Percentiles rank a stretch among this genome's conserved stretches.
Evolutionary conservation across 176 grass and related monocot genomes (phyloP).

Genomic region (Triticum monococcum): DNA sequence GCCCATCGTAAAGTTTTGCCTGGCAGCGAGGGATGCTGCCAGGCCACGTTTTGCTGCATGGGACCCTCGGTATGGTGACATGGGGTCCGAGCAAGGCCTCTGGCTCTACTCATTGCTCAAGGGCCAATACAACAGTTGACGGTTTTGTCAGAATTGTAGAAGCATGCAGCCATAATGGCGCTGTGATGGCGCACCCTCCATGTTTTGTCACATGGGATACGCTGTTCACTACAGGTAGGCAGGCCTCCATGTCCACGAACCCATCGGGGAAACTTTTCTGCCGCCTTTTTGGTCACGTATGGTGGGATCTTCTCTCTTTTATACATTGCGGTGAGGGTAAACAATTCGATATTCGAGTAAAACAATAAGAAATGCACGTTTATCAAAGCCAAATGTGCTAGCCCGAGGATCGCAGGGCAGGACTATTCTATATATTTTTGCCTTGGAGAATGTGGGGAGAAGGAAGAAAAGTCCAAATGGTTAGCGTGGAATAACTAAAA

Average conservation of each 20-base stretch:
- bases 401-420: not conserved
- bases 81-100: not conserved
- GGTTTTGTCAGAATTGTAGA: not conserved
- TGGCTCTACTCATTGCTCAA: conserved; percentile 17
- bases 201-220: not conserved
- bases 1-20: not conserved
- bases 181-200: not conserved
- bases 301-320: not conserved
- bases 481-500: not conserved
- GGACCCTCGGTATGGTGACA: not conserved
- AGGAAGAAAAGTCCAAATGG: not conserved
- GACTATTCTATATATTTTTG: not conserved
- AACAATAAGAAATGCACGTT: not conserved
- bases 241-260: not conserved
- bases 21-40: not conserved
- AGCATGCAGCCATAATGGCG: not conserved
- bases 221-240: not conserved
- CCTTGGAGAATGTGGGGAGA: not conserved
- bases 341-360: not conserved
- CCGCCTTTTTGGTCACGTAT: not conserved
- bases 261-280: not conserved
- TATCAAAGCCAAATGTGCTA: not conserved
- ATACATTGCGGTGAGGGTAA: not conserved
- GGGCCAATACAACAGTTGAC: not conserved
- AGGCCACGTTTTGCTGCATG: not conserved